phyloP scores from a whole-genome alignment of 768 basidiomycete species.

The Mycena alexandri region DNA sequence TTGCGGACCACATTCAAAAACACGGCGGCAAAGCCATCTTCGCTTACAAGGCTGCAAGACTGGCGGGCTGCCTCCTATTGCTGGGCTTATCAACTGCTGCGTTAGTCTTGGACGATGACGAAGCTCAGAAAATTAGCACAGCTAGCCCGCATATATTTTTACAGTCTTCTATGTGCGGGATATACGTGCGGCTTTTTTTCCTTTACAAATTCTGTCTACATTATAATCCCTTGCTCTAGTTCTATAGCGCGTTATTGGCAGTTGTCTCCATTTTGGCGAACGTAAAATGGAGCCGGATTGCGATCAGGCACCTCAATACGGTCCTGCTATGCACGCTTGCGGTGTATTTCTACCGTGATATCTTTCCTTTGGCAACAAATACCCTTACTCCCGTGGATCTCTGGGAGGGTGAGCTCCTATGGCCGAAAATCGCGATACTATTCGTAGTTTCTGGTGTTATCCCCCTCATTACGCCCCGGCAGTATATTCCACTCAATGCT shows the following conservation, averaged over 20 bases:
- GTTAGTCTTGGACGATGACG: not conserved
- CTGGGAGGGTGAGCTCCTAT: constrained; percentile 47
- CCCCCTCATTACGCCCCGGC: constrained; percentile 65
- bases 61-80: constrained; percentile 9
- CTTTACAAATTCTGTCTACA: too few relatives aligned
- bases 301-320: constrained; percentile 14
- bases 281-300: constrained; percentile 4
- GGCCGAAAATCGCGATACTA: constrained; percentile 47
- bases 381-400: constrained; percentile 54
- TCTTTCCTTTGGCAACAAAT: constrained; percentile 70
- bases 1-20: constrained; percentile 1
- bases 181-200: constrained; percentile 2
- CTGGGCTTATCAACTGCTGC: constrained; percentile 1
- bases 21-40: constrained; percentile 11
- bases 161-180: constrained; percentile 1
- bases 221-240: not conserved
- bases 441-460: constrained; percentile 58
- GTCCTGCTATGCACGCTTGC: constrained; percentile 54
- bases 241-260: constrained; percentile 12
- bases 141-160: not conserved
- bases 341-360: constrained; percentile 64
- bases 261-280: not conserved
- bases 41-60: constrained; percentile 8
- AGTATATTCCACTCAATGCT: constrained; percentile 67
- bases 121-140: not conserved